phyloP scores from a whole-genome alignment of 106 monocot species.

The Dendrobium catenatum region DNA sequence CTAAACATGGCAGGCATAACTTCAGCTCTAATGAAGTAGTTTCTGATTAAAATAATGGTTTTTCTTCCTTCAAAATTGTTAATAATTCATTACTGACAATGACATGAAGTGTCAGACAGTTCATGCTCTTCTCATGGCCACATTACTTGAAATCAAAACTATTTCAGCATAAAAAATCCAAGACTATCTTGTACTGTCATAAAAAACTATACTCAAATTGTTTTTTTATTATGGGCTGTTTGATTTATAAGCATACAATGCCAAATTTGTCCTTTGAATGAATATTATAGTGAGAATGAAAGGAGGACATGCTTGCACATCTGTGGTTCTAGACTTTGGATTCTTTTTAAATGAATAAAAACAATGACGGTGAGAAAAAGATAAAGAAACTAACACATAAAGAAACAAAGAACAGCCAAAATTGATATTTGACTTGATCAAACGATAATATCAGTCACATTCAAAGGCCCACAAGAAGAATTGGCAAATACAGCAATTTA shows the following conservation, averaged over 20 bases:
- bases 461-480: too few species aligned
- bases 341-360: not conserved
- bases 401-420: too few species aligned
- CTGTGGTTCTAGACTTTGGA: not conserved
- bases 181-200: not conserved
- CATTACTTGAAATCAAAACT: not conserved
- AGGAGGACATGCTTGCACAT: not conserved
- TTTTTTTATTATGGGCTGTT: not conserved
- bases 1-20: too few species aligned
- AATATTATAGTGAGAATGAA: not conserved
- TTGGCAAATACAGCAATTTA: too few species aligned
- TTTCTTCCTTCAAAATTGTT: too few species aligned
- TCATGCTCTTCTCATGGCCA: not conserved
- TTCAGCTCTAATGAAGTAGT: too few species aligned
- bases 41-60: too few species aligned
- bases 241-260: conserved; percentile 1
- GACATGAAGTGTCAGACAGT: too few species aligned
- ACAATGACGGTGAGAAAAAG: not conserved
- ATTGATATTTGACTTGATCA: too few species aligned
- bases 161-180: not conserved
- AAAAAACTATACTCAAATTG: not conserved
- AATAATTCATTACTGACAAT: too few species aligned
- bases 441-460: too few species aligned
- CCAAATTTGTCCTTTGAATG: not conserved
- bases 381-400: too few species aligned